These are phyloP conservation scores for Dipteronia sinensis DNA, from an alignment of 345 rosid species.

Conservation along the genomic window DNA sequence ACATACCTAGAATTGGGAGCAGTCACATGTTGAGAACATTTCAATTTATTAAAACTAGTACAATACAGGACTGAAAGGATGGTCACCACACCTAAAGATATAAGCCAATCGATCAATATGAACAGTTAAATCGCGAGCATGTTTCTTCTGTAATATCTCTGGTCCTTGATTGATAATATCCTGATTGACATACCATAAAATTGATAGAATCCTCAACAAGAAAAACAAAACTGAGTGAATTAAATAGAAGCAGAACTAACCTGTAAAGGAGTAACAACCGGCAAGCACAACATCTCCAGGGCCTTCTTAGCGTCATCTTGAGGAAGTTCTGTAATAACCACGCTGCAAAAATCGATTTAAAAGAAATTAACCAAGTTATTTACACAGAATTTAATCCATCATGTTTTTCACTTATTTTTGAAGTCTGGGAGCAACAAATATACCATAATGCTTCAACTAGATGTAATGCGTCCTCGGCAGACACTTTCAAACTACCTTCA, in stretches of 20 bases:
- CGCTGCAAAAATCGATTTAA: constrained; percentile 53
- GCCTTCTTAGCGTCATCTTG: constrained; percentile 82
- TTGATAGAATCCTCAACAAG: constrained; percentile 22
- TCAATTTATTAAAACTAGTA: constrained; percentile 12
- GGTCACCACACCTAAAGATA: constrained; percentile 77
- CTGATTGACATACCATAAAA: constrained; percentile 44
- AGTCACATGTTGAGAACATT: constrained; percentile 26
- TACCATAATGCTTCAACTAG: constrained; percentile 97
- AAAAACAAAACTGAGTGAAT: constrained; percentile 1
- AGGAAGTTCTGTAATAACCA: constrained; percentile 94
- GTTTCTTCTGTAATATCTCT: constrained; percentile 84
- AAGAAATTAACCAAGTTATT: constrained; percentile 27
- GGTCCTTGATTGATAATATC: constrained; percentile 70
- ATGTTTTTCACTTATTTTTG: constrained; percentile 18
- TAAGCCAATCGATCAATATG: constrained; percentile 96
- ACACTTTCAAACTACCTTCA: constrained; percentile 78
- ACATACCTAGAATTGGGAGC: constrained; percentile 63
- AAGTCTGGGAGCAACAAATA: constrained; percentile 9
- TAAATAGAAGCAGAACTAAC: constrained; percentile 38
- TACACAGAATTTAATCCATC: constrained; percentile 15
- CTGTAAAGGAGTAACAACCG: constrained; percentile 87
- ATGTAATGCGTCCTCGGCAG: constrained; percentile 89
- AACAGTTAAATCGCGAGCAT: constrained; percentile 86
- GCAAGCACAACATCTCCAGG: constrained; percentile 77
- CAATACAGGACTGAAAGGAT: constrained; percentile 17